Evolutionary conservation across 768 basidiomycete species (phyloP), one percentile per base, ranked within the genome.

Genomic region (Mycena vitilis): DNA sequence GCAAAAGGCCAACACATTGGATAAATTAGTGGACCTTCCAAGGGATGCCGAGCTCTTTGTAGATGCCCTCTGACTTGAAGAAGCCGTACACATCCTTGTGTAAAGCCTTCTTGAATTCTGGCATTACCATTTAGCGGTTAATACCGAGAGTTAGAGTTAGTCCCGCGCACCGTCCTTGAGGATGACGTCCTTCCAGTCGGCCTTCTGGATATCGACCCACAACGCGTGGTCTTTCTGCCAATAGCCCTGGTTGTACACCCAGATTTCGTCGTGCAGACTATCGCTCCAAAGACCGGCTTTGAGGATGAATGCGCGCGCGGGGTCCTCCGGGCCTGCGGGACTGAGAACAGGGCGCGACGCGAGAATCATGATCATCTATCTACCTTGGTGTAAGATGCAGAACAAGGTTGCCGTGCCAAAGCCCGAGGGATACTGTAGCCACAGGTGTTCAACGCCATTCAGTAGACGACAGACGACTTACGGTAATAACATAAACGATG

Each of bases 21-120:
- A 5, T 30, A 22, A 54, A 44, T 6, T 13, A 12, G 45, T 40
- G 47, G 44, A 90, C 91, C 87, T 94, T 95, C 94, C 94, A 95
- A 1, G 94, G 90, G 63, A 95, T 92, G 1, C 84, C 84, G 4
- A 95, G 82, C 20, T 88, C 86, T 77, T 89, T 91, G 81, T 95
- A 95, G 2, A 91, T 80, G 60, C 83, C 73, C 73, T 94, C 88
- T 0, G 91, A 90, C n/a, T 85, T 81, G 77, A 94, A 95, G 82
- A 96, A 96, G 0, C 91, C 91, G 38, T 87, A 85, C 11, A 95
- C 82, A 54, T 95, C 95, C 73, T 92, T 90, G 78, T 90, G 85
- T 25, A 96, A 68, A 2, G 82, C 79, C 40, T 79, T 80, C 81
- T 95, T 95, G 81, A 90, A 91, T 8, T 83, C 82, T 72, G 37